A percentile compares a stretch with the other conserved stretches of the same genome.
These are phyloP conservation scores for Clonostachys rhizophaga DNA, from an alignment of 2,329 filamentous ascomycete species.

Conservation along the genomic window DNA sequence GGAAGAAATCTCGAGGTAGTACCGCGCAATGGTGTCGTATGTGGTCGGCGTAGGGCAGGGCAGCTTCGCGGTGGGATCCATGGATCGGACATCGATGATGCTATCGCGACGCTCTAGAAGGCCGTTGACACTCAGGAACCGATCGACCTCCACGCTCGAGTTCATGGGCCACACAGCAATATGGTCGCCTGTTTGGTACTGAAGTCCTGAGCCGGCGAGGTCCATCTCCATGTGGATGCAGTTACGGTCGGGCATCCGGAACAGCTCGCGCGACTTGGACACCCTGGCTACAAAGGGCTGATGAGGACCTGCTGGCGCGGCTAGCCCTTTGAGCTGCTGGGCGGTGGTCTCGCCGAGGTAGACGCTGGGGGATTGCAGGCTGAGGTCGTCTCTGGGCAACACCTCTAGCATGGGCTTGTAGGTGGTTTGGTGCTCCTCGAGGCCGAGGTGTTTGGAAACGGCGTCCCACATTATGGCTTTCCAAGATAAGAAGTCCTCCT, in stretches of 20 bases:
- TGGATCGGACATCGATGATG: slow-evolving; percentile 9
- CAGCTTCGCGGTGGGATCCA: slow-evolving; percentile 7
- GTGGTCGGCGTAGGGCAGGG: slow-evolving; percentile 27
- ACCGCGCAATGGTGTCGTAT: slow-evolving; percentile 25
- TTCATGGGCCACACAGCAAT: slow-evolving; percentile 27
- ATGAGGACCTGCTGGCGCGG: too few species aligned
- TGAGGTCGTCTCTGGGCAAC: too few species aligned
- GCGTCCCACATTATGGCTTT: slow-evolving; percentile 14
- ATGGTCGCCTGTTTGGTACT: slow-evolving; percentile 29
- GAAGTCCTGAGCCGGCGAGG: slow-evolving; percentile 11
- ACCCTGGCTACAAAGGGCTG: slow-evolving; percentile 76
- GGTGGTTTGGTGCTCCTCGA: slow-evolving; percentile 11
- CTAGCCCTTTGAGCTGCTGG: slow-evolving; percentile 44
- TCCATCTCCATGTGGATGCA: slow-evolving; percentile 30
- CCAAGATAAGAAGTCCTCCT: slow-evolving; percentile 25
- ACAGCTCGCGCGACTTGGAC: slow-evolving; percentile 47
- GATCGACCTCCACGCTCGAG: slow-evolving; percentile 17
- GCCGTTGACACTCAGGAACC: slow-evolving; percentile 15
- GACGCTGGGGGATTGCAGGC: slow-evolving; percentile 1
- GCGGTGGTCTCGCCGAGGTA: slow-evolving; percentile 44
- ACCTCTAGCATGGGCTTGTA: slow-evolving; percentile 8
- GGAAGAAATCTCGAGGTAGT: slow-evolving; percentile 35
- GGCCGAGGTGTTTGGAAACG: slow-evolving; percentile 8
- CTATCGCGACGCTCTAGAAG: slow-evolving; percentile 10
- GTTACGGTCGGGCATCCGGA: slow-evolving; percentile 11